These are phyloP conservation scores for Lunasporangiospora selenospora DNA, from an alignment of 192 early-diverging fungal genomes.

Conservation along the genomic window DNA sequence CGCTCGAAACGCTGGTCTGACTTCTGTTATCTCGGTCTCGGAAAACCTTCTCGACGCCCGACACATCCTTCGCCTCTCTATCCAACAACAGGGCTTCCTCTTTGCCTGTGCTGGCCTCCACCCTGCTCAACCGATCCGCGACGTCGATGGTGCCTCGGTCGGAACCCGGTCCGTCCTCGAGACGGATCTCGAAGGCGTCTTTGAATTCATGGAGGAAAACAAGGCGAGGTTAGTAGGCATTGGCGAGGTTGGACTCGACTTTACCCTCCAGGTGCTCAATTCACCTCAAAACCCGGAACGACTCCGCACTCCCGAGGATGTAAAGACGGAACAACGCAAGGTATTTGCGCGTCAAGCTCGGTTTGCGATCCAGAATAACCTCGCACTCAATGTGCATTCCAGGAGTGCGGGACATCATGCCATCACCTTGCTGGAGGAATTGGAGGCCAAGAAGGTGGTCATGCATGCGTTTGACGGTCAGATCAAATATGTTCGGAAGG, in stretches of 20 bases:
- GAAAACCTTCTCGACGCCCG: conserved; percentile 58
- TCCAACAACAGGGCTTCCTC: conserved; percentile 46
- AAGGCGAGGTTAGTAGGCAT: conserved; percentile 40
- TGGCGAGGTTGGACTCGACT: conserved; percentile 61
- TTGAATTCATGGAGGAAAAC: conserved; percentile 51
- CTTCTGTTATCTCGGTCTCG: conserved; percentile 56
- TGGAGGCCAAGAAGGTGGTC: conserved; percentile 54
- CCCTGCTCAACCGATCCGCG: conserved; percentile 53
- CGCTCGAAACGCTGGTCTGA: conserved; percentile 49
- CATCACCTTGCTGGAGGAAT: conserved; percentile 54
- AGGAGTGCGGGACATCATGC: conserved; percentile 63
- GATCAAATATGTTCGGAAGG: conserved; percentile 51
- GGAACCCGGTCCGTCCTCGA: conserved; percentile 35
- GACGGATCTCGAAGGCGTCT: conserved; percentile 50
- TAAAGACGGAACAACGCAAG: conserved; percentile 55
- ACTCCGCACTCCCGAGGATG: conserved; percentile 39
- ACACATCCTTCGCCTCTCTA: conserved; percentile 45
- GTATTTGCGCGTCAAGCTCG: conserved; percentile 56
- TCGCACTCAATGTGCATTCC: conserved; percentile 65
- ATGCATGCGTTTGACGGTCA: conserved; percentile 67
- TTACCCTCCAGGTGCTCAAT: conserved; percentile 52
- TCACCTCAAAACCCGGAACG: conserved; percentile 31
- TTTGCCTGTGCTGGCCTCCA: conserved; percentile 58
- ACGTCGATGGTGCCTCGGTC: conserved; percentile 35
- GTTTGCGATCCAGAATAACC: conserved; percentile 50